phyloP scores from a whole-genome alignment of 1,139 yeast species.

The Candida smagusa region DNA sequence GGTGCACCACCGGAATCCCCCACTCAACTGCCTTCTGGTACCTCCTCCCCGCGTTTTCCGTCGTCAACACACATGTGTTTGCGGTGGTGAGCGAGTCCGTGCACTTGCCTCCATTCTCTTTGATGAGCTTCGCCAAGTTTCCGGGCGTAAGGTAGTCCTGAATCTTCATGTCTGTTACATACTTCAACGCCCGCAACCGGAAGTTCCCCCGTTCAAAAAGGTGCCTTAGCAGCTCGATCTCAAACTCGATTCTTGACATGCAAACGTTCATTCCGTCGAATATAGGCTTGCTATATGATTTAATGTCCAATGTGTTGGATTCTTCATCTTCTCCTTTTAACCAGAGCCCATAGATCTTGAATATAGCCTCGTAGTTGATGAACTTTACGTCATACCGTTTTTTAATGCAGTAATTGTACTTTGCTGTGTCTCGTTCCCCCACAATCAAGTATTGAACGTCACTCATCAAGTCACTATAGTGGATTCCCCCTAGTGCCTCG shows the following conservation, averaged over 20 bases:
- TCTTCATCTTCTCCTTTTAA: slow-evolving; percentile 42
- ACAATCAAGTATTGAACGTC: slow-evolving; percentile 68
- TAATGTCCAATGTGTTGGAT: slow-evolving; percentile 14
- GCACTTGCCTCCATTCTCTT: slow-evolving; percentile 56
- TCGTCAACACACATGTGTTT: slow-evolving; percentile 51
- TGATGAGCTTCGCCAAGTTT: slow-evolving; percentile 33
- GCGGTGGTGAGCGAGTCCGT: slow-evolving; percentile 54
- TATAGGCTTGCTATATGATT: slow-evolving; percentile 32
- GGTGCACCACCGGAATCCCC: slow-evolving; percentile 69
- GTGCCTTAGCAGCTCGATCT: slow-evolving; percentile 12
- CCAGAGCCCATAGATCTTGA: slow-evolving; percentile 51
- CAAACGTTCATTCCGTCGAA: slow-evolving; percentile 51
- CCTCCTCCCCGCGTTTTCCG: slow-evolving; percentile 57
- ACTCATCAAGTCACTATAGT: slow-evolving; percentile 59
- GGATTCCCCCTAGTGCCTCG: slow-evolving; percentile 60
- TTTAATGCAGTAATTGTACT: slow-evolving; percentile 61
- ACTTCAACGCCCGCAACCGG: slow-evolving; percentile 10
- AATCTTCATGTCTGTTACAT: slow-evolving; percentile 7
- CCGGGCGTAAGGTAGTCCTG: slow-evolving; percentile 24
- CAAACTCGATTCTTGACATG: slow-evolving; percentile 45
- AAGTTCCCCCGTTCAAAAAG: slow-evolving; percentile 12
- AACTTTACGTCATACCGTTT: slow-evolving; percentile 59
- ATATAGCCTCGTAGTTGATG: slow-evolving; percentile 46
- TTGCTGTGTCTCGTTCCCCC: slow-evolving; percentile 64
- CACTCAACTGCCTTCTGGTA: slow-evolving; percentile 63